Evolutionary conservation across 2,329 filamentous ascomycete species (phyloP), one percentile per base, ranked within the genome.

Genomic region (Nemania abortiva): DNA sequence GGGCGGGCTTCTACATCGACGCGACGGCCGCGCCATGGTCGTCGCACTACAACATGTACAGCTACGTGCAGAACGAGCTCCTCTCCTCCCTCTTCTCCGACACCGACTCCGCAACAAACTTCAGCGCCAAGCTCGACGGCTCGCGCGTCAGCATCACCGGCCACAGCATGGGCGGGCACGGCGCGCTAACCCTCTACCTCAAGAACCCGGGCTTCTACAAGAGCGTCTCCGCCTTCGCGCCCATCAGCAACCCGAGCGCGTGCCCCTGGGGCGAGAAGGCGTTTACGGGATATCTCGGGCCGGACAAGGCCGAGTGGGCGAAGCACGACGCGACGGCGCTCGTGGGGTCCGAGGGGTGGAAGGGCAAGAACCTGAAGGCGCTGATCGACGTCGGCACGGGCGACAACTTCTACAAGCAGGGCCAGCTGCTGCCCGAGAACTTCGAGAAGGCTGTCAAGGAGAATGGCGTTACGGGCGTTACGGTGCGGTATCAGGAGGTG

Each of bases 251-350:
- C 84, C 96, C 95, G 0, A 86, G 86, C 70, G 89, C 91, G 74
- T 97, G 93, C 77, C 93, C 93, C 0, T 99, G 96, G 96, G 96
- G 96, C 34, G 87, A 97, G 81, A 99, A 99, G 87, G 96, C 96
- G 0, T 98, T 99, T 80, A 83, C 83, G 31, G 95, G 96, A 6
- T 99, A 99, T 84, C 88, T 99, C 54, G 95, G 96, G 20, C 89
- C 89, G 18, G 87, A 94, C 71, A 86, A 88, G 77, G 87, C 89
- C 70, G 90, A 88, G 81, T 98, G 96, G 94, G 92, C 91, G 81
- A 89, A 90, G 81, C 93, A 98, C 80, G 96, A 99, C 80, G 94
- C 96, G 5, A 97, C 95, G 0, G 95, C 98, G 85, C 86, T 99
- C 61, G 83, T 98, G 53, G 91, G 90, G 84, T 84, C 86, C 65